Evolutionary conservation across 2,329 filamentous ascomycete species (phyloP), one percentile per base, ranked within the genome.

Genomic region (Parastagonospora avenae): DNA sequence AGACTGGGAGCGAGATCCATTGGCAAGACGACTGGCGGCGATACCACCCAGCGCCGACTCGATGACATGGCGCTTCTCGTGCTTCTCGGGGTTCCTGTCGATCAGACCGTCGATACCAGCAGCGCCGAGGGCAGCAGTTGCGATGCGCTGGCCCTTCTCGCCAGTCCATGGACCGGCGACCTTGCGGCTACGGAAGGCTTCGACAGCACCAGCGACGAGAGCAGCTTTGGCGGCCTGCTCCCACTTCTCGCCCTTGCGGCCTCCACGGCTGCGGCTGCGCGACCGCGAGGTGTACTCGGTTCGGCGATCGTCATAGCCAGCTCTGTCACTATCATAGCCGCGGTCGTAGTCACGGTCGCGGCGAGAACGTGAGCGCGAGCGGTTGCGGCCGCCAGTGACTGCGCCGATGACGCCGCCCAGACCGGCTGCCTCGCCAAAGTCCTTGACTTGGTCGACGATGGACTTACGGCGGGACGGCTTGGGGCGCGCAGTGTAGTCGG

Each of bases 11-110:
- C 88, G 67, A 82, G 84, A 72, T 15, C 92, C 92, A 67, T 96
- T 92, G 71, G 96, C 84, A 54, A 96, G 78, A 47, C 90, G 88
- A 75, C 92, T 96, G 38, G 91, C 89, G 29, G 93, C 85, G 39
- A 97, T 82, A 73, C 93, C 93, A 67, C 92, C 92, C 52, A 97
- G 84, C 48, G 95, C 92, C 32, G 92, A 90, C 72, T 96, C 91
- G 35, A 92, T 81, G 48, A 96, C 82, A 64, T 94, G 89, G 41
- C 91, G 85, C 76, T 92, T 96, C 59, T 77, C 77, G 76, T 92
- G 87, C 71, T 90, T 87, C 62, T 88, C 85, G 5, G 86, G 82
- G 64, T 92, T 82, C 44, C 79, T 79, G 60, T 87, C 85, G 49
- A 88, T 79, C 36, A 92, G 82, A 19, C 87, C 87, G 72, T 97